phyloP scores from a whole-genome alignment of 108 stramenopile species.

The Cyclotella distinguenda region DNA sequence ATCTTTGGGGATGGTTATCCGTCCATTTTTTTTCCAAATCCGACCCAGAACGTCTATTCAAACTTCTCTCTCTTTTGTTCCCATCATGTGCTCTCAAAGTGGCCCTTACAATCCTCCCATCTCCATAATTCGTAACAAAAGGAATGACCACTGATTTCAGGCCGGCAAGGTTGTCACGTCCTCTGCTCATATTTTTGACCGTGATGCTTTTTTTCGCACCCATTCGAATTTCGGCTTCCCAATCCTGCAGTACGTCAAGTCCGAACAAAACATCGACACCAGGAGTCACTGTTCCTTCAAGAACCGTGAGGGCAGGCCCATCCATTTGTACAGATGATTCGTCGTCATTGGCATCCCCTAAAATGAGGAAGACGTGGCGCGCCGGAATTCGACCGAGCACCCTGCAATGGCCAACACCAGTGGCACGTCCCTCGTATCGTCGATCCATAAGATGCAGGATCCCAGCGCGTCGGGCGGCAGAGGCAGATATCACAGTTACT shows the following conservation, averaged over 20 bases:
- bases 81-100: neutral
- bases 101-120: neutral
- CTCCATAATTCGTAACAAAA: constrained; percentile 13
- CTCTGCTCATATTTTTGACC: constrained; percentile 12
- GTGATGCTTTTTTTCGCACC: constrained; percentile 23
- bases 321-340: constrained; percentile 25
- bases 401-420: constrained; percentile 60
- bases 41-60: constrained; percentile 1
- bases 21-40: neutral
- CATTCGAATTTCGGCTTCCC: constrained; percentile 49
- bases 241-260: constrained; percentile 47
- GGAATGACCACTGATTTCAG: constrained; percentile 15
- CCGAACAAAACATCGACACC: constrained; percentile 56
- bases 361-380: constrained; percentile 36
- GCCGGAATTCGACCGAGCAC: constrained; percentile 65
- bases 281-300: constrained; percentile 50
- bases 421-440: constrained; percentile 63
- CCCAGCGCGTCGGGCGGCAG: constrained; percentile 47
- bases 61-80: neutral
- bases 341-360: constrained; percentile 22
- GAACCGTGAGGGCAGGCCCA: constrained; percentile 53
- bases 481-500: constrained; percentile 61
- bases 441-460: constrained; percentile 62
- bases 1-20: neutral
- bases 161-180: neutral